phyloP scores from a whole-genome alignment of 139 green algal genomes.

The Trebouxia sp. region DNA sequence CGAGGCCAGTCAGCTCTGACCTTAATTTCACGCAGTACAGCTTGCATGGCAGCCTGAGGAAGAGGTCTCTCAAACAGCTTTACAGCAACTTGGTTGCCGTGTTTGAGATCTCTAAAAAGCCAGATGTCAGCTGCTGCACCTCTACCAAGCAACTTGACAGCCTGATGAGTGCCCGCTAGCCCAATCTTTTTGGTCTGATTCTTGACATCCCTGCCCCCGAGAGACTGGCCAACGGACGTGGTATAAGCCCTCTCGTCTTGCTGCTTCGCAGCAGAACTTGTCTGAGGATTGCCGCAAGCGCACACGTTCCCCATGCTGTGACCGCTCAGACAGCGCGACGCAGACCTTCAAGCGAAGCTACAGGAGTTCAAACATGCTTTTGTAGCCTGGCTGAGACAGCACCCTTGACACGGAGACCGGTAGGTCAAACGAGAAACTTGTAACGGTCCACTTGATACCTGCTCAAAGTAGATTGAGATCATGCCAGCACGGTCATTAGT shows the following conservation, averaged over 20 bases:
- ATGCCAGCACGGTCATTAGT: not conserved
- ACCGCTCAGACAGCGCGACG: not conserved
- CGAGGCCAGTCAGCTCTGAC: not conserved
- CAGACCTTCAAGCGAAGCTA: not conserved
- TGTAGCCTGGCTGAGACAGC: not conserved
- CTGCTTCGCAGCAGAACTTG: not conserved
- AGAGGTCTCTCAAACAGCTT: constrained; percentile 32
- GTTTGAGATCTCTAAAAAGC: constrained; percentile 27
- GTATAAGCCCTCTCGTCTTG: constrained; percentile 14
- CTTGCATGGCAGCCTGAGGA: not conserved
- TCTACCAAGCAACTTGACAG: constrained; percentile 28
- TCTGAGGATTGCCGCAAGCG: not conserved
- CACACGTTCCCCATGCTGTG: not conserved
- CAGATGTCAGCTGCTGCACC: constrained; percentile 35
- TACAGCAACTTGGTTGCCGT: constrained; percentile 21
- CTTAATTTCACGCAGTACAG: constrained; percentile 27
- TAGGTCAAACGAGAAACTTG: not conserved
- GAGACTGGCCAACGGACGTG: not conserved
- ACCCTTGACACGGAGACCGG: not conserved
- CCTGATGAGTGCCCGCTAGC: not conserved
- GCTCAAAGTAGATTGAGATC: not conserved
- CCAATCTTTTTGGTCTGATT: constrained; percentile 13
- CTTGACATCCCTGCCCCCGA: not conserved
- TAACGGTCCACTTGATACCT: not conserved
- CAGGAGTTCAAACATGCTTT: not conserved